These are phyloP conservation scores for Neonectria ditissima DNA, from an alignment of 2,329 filamentous ascomycete species.

Conservation along the genomic window DNA sequence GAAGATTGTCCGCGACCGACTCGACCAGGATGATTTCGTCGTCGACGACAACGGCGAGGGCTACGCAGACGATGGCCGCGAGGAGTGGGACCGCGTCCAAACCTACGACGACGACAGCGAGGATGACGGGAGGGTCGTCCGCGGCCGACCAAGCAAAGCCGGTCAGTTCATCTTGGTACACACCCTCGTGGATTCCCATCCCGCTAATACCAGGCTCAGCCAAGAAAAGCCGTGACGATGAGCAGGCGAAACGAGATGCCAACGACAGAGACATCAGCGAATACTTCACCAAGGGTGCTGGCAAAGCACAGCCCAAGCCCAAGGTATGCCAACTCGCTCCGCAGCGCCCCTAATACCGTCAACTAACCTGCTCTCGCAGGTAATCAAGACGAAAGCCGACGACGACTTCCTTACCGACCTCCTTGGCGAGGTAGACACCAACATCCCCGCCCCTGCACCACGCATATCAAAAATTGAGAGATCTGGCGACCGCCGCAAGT, in stretches of 20 bases:
- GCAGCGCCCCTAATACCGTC: not conserved
- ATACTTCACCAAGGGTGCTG: conserved; percentile 86
- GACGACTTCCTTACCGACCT: conserved; percentile 87
- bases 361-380: conserved; percentile 58
- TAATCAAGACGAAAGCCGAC: conserved; percentile 85
- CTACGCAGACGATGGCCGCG: conserved; percentile 95
- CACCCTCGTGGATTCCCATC: not conserved
- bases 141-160: conserved; percentile 63
- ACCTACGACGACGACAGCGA: conserved; percentile 82
- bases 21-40: conserved; percentile 97
- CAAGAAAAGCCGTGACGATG: conserved; percentile 90
- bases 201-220: conserved; percentile 58
- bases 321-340: conserved; percentile 69
- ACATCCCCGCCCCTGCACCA: conserved; percentile 67
- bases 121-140: conserved; percentile 49
- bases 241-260: conserved; percentile 85
- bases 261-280: conserved; percentile 93
- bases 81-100: conserved; percentile 86
- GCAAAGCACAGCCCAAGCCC: conserved; percentile 76
- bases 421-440: conserved; percentile 88
- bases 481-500: conserved; percentile 81
- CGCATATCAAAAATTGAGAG: conserved; percentile 73
- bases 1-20: conserved; percentile 87
- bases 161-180: conserved; percentile 51
- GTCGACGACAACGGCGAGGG: conserved; percentile 98